phyloP scores from a whole-genome alignment of 2,329 filamentous ascomycete genomes.

The Zymoseptoria ardabiliae region DNA sequence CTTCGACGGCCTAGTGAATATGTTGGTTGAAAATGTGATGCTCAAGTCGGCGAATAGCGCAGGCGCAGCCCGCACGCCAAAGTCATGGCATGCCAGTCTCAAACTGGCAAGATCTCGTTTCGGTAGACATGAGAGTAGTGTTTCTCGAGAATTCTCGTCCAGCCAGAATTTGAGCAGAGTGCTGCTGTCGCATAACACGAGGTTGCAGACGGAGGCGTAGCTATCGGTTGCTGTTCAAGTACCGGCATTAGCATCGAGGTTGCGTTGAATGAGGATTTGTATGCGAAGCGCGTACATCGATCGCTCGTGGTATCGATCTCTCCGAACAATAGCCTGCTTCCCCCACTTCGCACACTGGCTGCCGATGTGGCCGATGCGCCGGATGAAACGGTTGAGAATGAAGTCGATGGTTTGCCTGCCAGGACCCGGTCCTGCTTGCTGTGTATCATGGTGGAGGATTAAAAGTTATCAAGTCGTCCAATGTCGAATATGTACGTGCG shows the following conservation, averaged over 20 bases:
- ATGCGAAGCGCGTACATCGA: conserved; percentile 25
- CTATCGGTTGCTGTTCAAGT: conserved; percentile 34
- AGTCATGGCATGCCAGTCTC: conserved; percentile 61
- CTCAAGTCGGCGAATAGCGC: conserved; percentile 61
- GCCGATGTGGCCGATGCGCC: conserved; percentile 29
- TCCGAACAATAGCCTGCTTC: conserved; percentile 39
- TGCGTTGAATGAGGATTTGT: neutral
- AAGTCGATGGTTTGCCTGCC: conserved; percentile 28
- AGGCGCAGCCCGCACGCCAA: conserved; percentile 62
- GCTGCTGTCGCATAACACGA: conserved; percentile 43
- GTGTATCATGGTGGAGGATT: conserved; percentile 17
- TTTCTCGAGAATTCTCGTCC: conserved; percentile 40
- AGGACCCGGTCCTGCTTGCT: conserved; percentile 25
- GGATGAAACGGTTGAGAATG: conserved; percentile 27
- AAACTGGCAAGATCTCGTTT: conserved; percentile 41
- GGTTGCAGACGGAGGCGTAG: conserved; percentile 42
- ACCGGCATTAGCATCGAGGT: conserved; percentile 14
- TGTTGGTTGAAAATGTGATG: conserved; percentile 64
- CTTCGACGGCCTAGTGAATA: conserved; percentile 66
- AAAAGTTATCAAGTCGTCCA: conserved; percentile 16
- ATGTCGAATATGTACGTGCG: conserved; percentile 5
- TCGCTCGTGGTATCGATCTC: conserved; percentile 42
- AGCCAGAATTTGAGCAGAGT: conserved; percentile 46
- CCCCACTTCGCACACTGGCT: conserved; percentile 31
- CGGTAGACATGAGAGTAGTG: conserved; percentile 36